Conservation (phyloP, 2,329 filamentous ascomycete species). For the Mycosphaerella arachidis region DNA sequence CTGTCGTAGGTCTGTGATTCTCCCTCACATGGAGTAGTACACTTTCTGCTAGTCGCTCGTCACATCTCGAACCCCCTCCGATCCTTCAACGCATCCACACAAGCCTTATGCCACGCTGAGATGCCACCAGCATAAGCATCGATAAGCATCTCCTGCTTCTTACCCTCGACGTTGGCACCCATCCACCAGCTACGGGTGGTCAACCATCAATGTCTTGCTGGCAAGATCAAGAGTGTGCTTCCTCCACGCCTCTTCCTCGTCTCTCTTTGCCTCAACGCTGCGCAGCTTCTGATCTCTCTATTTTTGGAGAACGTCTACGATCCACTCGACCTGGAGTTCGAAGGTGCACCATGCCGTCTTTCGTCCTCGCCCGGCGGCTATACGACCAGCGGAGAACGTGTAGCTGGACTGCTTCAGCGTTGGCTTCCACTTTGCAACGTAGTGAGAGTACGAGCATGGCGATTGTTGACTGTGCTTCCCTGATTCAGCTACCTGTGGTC, state of each 20-base stretch:
- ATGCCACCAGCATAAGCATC: slow-evolving; percentile 11
- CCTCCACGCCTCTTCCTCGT: slow-evolving; percentile 39
- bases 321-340: slow-evolving; percentile 44
- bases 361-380: slow-evolving; percentile 34
- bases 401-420: too few species aligned
- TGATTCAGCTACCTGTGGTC: too few species aligned
- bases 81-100: slow-evolving; percentile 2
- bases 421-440: too few species aligned
- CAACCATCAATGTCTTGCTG: slow-evolving; percentile 14
- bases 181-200: slow-evolving; percentile 28
- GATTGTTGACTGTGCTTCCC: too few species aligned
- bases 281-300: slow-evolving; percentile 36
- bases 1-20: too few species aligned
- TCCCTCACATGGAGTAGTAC: too few species aligned
- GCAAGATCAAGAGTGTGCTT: slow-evolving; percentile 16
- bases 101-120: slow-evolving; percentile 3
- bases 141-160: slow-evolving; percentile 38
- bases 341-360: slow-evolving; percentile 35
- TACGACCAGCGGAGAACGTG: too few species aligned
- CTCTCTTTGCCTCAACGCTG: slow-evolving; percentile 37
- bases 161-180: slow-evolving; percentile 42
- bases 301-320: slow-evolving; percentile 40
- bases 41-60: too few species aligned
- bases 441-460: too few species aligned
- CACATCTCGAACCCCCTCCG: slow-evolving; percentile 3